phyloP scores from a whole-genome alignment of 768 basidiomycete species.

The Lentinus brumalis region DNA sequence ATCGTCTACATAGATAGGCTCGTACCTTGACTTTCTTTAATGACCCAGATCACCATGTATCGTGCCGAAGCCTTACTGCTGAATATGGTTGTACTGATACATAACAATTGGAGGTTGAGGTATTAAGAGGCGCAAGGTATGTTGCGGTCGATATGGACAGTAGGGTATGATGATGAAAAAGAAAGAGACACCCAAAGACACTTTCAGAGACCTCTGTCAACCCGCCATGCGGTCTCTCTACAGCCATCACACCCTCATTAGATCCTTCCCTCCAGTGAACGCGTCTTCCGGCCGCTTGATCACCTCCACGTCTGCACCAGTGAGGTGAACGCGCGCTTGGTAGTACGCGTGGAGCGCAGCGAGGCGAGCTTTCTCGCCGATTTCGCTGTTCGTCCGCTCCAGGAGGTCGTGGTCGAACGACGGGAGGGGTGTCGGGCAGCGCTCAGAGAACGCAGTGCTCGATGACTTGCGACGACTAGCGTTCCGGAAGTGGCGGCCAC shows the following conservation, averaged over 20 bases:
- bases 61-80: too few relatives aligned
- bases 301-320: slow-evolving; percentile 20
- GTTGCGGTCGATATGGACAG: too few relatives aligned
- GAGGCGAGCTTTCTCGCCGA: slow-evolving; percentile 20
- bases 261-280: slow-evolving; percentile 12
- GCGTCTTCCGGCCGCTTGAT: slow-evolving; percentile 30
- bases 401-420: slow-evolving; percentile 16
- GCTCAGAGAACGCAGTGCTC: not conserved
- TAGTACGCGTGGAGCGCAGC: slow-evolving; percentile 22
- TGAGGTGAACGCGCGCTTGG: slow-evolving; percentile 14
- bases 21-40: too few relatives aligned
- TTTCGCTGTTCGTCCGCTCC: slow-evolving; percentile 14
- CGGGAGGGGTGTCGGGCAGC: slow-evolving; percentile 9
- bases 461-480: not conserved
- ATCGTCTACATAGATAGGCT: too few relatives aligned
- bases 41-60: too few relatives aligned
- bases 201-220: not conserved
- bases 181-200: too few relatives aligned
- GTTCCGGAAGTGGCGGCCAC: slow-evolving; percentile 1
- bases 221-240: not conserved
- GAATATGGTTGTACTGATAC: too few relatives aligned
- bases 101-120: too few relatives aligned
- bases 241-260: slow-evolving; percentile 4
- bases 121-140: too few relatives aligned
- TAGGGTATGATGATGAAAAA: too few relatives aligned